These are phyloP conservation scores for Cercospora zeina DNA, from an alignment of 2,329 filamentous ascomycete species.

Conservation along the genomic window DNA sequence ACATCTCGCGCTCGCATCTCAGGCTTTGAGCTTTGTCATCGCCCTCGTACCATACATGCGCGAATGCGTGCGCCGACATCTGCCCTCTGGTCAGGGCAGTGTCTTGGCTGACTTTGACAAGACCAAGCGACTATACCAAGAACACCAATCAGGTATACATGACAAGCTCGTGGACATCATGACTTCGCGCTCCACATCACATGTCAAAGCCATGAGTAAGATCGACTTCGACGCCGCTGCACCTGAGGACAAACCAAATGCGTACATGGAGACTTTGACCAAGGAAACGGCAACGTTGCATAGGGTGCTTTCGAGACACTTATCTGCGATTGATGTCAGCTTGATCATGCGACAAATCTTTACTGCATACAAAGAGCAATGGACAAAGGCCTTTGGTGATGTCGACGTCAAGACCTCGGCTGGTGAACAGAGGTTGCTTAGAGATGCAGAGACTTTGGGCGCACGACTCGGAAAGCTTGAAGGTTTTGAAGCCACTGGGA, in stretches of 20 bases:
- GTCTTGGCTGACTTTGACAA: constrained; percentile 80
- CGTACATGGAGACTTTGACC: constrained; percentile 82
- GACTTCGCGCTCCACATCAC: constrained; percentile 70
- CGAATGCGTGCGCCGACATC: constrained; percentile 83
- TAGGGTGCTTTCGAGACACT: constrained; percentile 76
- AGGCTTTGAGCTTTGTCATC: constrained; percentile 83
- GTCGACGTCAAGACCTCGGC: constrained; percentile 64
- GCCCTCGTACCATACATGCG: constrained; percentile 85
- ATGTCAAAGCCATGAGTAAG: constrained; percentile 71
- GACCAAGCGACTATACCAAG: constrained; percentile 76
- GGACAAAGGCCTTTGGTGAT: constrained; percentile 68
- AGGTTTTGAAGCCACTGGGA: constrained; percentile 68
- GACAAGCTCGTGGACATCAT: constrained; percentile 94
- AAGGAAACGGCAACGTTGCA: constrained; percentile 86
- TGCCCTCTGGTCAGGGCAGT: constrained; percentile 53
- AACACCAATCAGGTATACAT: constrained; percentile 87
- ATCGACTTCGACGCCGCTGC: constrained; percentile 67
- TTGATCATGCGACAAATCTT: constrained; percentile 89
- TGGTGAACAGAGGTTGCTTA: constrained; percentile 75
- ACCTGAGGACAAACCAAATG: constrained; percentile 47
- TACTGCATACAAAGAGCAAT: constrained; percentile 74
- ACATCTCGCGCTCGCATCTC: constrained; percentile 86
- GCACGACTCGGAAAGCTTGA: constrained; percentile 73
- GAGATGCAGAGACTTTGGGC: constrained; percentile 73
- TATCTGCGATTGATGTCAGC: constrained; percentile 72